Percentiles rank a stretch among this genome's conserved stretches.
phyloP scores from a whole-genome alignment of 352 stramenopile species.

The Phytophthora europaea region DNA sequence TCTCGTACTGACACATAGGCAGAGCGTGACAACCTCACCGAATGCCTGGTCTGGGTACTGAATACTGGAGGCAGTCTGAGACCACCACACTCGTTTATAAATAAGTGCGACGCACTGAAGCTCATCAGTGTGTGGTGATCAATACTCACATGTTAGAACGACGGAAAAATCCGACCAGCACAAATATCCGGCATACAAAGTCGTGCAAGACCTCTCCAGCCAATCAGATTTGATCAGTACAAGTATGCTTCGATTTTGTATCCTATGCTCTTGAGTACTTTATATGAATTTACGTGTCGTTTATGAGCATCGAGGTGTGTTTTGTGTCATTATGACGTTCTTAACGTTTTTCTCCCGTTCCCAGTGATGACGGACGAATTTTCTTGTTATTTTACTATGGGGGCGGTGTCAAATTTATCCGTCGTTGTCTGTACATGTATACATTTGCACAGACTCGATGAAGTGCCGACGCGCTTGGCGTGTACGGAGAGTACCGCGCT shows the following conservation, averaged over 20 bases:
- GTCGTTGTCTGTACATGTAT: background rate
- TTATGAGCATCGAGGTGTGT: too few species aligned
- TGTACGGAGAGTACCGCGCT: slow-evolving; percentile 20
- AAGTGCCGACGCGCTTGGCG: slow-evolving; percentile 25
- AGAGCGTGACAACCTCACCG: background rate
- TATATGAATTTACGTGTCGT: too few species aligned
- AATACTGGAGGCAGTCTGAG: background rate
- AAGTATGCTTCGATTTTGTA: too few species aligned
- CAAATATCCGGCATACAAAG: background rate
- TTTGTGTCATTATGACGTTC: too few species aligned
- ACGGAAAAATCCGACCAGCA: background rate
- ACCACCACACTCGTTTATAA: background rate
- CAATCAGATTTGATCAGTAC: too few species aligned
- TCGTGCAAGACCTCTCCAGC: too few species aligned
- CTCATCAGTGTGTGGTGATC: too few species aligned
- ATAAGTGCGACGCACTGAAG: background rate
- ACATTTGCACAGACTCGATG: background rate
- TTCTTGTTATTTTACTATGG: background rate
- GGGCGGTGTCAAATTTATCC: background rate
- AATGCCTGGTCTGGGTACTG: background rate
- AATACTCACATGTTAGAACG: background rate
- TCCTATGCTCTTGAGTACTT: too few species aligned
- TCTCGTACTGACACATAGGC: too few species aligned
- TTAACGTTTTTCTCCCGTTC: too few species aligned
- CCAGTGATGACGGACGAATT: too few species aligned